These are phyloP conservation scores for Pyrus bretschneideri DNA, from an alignment of 306 rosid genomes.

Conservation along the genomic window DNA sequence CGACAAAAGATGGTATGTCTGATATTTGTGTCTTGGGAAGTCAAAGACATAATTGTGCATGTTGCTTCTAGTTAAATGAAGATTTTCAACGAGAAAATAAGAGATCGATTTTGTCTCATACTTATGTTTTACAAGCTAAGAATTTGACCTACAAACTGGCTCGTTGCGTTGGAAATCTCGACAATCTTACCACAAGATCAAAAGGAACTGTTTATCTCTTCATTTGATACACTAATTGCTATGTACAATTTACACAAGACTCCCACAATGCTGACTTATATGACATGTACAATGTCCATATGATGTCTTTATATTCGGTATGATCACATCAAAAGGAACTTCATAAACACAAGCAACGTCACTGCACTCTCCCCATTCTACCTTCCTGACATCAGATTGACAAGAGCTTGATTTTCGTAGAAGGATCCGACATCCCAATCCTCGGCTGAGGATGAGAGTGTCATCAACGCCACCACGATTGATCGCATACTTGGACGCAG, in stretches of 20 bases:
- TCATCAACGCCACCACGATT: constrained; percentile 79
- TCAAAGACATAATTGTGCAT: background rate
- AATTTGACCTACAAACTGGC: no score
- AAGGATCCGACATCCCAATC: constrained; percentile 76
- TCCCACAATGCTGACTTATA: background rate
- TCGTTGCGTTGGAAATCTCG: no score
- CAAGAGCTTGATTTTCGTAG: constrained; percentile 56
- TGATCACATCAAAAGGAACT: background rate
- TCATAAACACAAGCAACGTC: background rate
- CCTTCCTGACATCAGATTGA: constrained; percentile 79
- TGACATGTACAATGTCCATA: constrained; percentile 5
- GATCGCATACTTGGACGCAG: constrained; percentile 91
- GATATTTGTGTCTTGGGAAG: background rate
- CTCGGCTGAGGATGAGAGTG: constrained; percentile 66
- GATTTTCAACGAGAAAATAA: background rate
- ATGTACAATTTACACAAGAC: constrained; percentile 7
- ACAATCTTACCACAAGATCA: background rate
- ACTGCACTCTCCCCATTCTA: constrained; percentile 17
- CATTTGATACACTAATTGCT: background rate
- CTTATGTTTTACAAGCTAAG: background rate
- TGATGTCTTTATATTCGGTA: background rate
- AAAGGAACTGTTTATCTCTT: background rate
- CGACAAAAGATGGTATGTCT: background rate
- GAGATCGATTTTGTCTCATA: background rate
- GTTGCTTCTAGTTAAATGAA: background rate